Evolutionary conservation across 1,284 basidiomycete species (phyloP), one percentile per base, ranked within the genome.

Genomic region (Heterobasidion annosum): DNA sequence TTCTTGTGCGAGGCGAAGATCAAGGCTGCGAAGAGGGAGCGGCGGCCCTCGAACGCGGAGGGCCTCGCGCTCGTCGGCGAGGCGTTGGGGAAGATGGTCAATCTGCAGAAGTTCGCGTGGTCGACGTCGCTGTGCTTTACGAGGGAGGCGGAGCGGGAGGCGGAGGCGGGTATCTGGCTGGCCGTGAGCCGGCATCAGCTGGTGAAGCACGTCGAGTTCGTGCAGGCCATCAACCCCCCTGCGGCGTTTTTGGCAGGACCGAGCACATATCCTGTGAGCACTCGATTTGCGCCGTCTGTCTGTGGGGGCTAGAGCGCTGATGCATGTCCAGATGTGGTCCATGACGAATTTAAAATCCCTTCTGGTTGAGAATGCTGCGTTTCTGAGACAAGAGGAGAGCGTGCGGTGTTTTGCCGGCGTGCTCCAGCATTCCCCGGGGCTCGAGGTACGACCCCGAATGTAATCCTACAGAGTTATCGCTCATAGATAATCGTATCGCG

Each of bases 291-390:
- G n/a, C 12, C 3, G 37, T 40, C 3, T 34, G 33, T 50, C 9
- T n/a, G 33, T 51, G 18, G 50, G 15, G 18, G 19, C 8, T 50
- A 13, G 50, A 34, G 13, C 25, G 18, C 16, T 44, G 43, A 10
- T 12, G 47, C 37, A 40, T 5, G 5, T n/a, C 3, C 37, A 58
- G 56, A 13, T 58, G 10, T 58, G 56, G 57, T 48, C 56, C 4
- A 19, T 58, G 10, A 51, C 52, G 15, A 52, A 52, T 12, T 42
- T 57, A n/a, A 57, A 50, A 8, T 49, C 51, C 9, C 25, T 57
- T 5, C 52, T 42, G 15, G 43, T 58, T 32, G 50, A 25, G 44
- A 52, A 57, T n/a, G 53, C 50, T 8, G 32, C 34, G 4, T 54
- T 55, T 18, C 50, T 58, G 37, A 19, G 51, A 40, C 53, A 57